Conservation (phyloP, 495 filamentous ascomycete species). For the Xylaria grammica region DNA sequence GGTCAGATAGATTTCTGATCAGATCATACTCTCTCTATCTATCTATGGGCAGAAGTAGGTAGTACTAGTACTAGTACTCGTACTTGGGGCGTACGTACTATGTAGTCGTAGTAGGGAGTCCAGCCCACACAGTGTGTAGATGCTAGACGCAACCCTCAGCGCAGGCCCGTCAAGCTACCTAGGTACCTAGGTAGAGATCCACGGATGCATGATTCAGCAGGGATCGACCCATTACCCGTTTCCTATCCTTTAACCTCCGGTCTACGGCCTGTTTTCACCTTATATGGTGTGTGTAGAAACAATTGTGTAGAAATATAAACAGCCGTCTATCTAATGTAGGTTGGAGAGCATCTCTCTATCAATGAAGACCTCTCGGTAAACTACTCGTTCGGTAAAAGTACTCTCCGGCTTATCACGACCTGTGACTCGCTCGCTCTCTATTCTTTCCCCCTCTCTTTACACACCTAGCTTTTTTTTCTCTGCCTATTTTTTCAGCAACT, state of each 20-base stretch:
- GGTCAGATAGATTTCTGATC: too few relatives aligned
- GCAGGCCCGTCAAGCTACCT: not conserved
- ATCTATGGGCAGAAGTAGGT: too few relatives aligned
- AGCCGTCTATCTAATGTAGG: not conserved
- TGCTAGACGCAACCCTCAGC: not conserved
- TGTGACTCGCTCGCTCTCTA: too few relatives aligned
- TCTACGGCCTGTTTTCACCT: not conserved
- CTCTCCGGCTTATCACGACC: too few relatives aligned
- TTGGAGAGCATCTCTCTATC: not conserved
- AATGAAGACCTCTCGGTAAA: not conserved
- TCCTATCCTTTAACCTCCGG: not conserved
- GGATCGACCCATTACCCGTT: not conserved
- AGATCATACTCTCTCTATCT: too few relatives aligned
- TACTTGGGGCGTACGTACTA: too few relatives aligned
- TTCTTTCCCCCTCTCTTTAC: too few relatives aligned
- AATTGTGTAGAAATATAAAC: not conserved
- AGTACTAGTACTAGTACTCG: too few relatives aligned
- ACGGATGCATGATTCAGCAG: constrained; percentile 10
- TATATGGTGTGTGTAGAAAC: not conserved
- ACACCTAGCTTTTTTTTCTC: too few relatives aligned
- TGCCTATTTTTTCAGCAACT: not conserved
- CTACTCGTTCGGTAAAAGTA: too few relatives aligned
- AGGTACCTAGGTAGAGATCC: not conserved
- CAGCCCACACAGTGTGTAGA: too few relatives aligned
- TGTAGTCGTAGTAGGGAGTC: too few relatives aligned